Evolutionary conservation across 208 protist species (phyloP), one percentile per base, ranked within the genome.

Genomic region (Sergeia podlipaevii): DNA sequence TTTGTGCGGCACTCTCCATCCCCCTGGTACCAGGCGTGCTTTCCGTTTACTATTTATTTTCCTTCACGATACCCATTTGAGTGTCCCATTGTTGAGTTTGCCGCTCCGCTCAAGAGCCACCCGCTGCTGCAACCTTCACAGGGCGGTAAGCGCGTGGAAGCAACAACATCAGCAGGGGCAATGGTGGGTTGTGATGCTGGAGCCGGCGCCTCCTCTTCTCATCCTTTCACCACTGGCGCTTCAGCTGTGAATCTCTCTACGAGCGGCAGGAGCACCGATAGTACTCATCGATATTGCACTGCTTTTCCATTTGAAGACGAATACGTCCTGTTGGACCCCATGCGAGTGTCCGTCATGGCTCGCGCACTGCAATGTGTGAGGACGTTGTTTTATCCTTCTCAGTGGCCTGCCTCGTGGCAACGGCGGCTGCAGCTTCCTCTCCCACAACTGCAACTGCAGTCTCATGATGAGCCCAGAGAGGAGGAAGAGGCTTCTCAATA

Each of bases 1-100:
- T 60, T 54, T 28, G 67, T 91, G 26, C 55, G 60, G 17, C 33
- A 36, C 1, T 43, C 42, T 13, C 33, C 77, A 4, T 87, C 79
- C 1, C 83, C 83, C 51, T 91, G 83, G 83, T 75, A 74, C 57
- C 46, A 70, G 46, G 83, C 75, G 33, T 71, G 70, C 59, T 87
- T 91, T 23, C 37, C 61, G 18, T 87, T 91, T 36, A 59, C 64
- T 32, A 74, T 81, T 15, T 56, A 61, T 38, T 66, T 88, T 26
- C 83, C 83, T 29, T 52, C 65, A 18, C 67, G 70, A 30, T 87
- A 91, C 52, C 83, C 83, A 0, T 85, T 85, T 32, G 83, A 82
- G 61, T 68, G 61, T 4, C 79, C 83, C 13, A 47, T 63, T n/a
- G 62, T 88, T 6, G 60, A 78, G 52, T 64, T 85, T 29, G 52